Evolutionary conservation across 2,329 filamentous ascomycete species (phyloP).

Genomic region (Colletotrichum tabaci): DNA sequence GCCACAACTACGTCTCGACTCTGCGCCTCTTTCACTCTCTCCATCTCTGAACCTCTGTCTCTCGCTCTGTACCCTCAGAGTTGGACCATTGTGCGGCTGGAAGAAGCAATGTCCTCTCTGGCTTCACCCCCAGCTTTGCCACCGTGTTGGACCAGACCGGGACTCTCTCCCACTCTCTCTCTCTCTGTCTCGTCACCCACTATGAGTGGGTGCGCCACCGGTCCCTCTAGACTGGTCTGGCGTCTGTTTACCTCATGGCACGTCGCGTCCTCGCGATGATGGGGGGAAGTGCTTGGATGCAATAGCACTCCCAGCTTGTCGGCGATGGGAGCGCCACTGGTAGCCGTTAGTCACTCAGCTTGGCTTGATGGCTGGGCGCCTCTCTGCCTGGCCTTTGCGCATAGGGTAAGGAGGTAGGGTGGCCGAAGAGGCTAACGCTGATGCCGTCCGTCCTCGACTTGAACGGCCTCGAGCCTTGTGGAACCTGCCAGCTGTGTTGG

Average conservation of each 20-base stretch:
- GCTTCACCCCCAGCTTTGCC: conserved; percentile 6
- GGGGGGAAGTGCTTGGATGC: conserved; percentile 10
- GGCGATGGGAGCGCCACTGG: conserved; percentile 12
- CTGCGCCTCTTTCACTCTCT: background rate
- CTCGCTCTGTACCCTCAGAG: background rate
- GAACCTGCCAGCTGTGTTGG: background rate
- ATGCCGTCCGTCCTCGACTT: conserved; percentile 11
- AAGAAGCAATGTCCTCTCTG: conserved; percentile 6
- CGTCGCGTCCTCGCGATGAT: background rate
- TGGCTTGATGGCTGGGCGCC: conserved; percentile 37
- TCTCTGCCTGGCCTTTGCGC: conserved; percentile 8
- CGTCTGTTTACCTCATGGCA: conserved; percentile 3
- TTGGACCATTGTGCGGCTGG: background rate
- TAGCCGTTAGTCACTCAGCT: conserved; percentile 17
- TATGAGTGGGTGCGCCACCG: conserved; percentile 9
- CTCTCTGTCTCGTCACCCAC: conserved; percentile 13
- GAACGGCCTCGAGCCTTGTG: conserved; percentile 8
- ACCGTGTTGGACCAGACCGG: background rate
- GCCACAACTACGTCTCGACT: conserved; percentile 33
- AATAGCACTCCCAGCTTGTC: background rate
- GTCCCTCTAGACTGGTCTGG: background rate
- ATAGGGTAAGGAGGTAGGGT: background rate
- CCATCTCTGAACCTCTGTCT: too few species aligned
- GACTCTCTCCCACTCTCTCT: background rate
- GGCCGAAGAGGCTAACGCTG: background rate